phyloP scores from a whole-genome alignment of 306 rosid genomes.

The Vigna hirtella region DNA sequence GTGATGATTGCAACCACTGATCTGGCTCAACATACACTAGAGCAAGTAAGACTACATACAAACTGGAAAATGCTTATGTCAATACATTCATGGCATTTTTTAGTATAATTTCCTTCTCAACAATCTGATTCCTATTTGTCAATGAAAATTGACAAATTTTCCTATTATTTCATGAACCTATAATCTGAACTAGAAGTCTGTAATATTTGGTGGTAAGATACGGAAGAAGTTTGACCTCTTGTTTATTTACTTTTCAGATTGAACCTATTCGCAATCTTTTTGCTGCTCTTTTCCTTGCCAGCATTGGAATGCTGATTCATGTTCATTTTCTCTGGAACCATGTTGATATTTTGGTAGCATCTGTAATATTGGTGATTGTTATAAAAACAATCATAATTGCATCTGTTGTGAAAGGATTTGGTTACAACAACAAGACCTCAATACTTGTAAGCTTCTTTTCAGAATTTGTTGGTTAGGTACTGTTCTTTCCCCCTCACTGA shows the following conservation, averaged over 20 bases:
- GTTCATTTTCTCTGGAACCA: slow-evolving; percentile 99
- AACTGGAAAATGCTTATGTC: slow-evolving; percentile 27
- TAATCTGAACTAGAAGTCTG: slow-evolving; percentile 33
- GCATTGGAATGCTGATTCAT: slow-evolving; percentile 98
- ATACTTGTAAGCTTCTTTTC: slow-evolving; percentile 76
- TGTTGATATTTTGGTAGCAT: slow-evolving; percentile 93
- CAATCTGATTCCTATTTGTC: slow-evolving; percentile 32
- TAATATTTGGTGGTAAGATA: slow-evolving; percentile 25
- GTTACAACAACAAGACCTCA: slow-evolving; percentile 90
- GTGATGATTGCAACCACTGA: slow-evolving; percentile 99
- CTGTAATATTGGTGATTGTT: slow-evolving; percentile 87
- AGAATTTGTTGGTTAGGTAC: slow-evolving; percentile 37
- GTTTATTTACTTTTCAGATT: slow-evolving; percentile 62
- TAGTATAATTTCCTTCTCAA: slow-evolving; percentile 16
- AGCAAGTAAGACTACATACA: slow-evolving; percentile 67
- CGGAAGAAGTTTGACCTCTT: slow-evolving; percentile 37
- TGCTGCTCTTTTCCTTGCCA: slow-evolving; percentile 95
- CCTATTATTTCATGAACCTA: slow-evolving; percentile 32
- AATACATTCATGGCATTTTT: slow-evolving; percentile 21
- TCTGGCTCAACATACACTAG: slow-evolving; percentile 95
- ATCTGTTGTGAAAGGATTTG: slow-evolving; percentile 92
- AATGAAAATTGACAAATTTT: slow-evolving; percentile 19
- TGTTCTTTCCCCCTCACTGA: slow-evolving; percentile 26
- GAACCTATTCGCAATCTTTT: slow-evolving; percentile 96
- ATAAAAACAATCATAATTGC: slow-evolving; percentile 82